phyloP scores from a whole-genome alignment of 139 green algal genomes.

The Chlorella sp. region DNA sequence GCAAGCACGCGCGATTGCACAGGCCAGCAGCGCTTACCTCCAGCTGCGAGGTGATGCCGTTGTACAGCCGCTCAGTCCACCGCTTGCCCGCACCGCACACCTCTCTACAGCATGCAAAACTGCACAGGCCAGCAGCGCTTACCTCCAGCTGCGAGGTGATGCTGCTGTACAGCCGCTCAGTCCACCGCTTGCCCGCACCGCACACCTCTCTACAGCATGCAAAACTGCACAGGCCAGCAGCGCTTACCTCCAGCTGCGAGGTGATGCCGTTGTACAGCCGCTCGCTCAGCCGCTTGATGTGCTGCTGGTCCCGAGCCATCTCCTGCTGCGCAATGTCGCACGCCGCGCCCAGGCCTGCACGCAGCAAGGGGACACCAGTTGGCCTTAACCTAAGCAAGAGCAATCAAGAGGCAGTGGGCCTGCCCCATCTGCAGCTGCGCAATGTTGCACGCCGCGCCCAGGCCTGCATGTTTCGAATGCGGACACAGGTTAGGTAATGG shows the following conservation, averaged over 20 bases:
- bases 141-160: not conserved
- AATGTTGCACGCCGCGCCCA: constrained; percentile 89
- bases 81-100: no score
- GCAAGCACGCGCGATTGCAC: no score
- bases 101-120: no score
- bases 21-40: not conserved
- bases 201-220: no score
- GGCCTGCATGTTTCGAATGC: no score
- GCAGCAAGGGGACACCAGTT: no score
- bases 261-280: constrained; percentile 87
- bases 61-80: constrained; percentile 79
- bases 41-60: constrained; percentile 13
- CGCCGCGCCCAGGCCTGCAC: constrained; percentile 81
- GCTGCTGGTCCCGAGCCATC: constrained; percentile 79
- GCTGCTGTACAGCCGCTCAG: not conserved
- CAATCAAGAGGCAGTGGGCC: no score
- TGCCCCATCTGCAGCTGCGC: constrained; percentile 86
- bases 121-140: no score
- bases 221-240: not conserved
- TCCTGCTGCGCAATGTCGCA: constrained; percentile 83
- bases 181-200: no score
- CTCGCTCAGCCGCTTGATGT: constrained; percentile 76
- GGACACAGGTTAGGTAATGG: no score
- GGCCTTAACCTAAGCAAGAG: no score
- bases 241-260: constrained; percentile 80